Conservation (phyloP, 768 basidiomycete species). For the Lactifluus hygrophoroides region DNA sequence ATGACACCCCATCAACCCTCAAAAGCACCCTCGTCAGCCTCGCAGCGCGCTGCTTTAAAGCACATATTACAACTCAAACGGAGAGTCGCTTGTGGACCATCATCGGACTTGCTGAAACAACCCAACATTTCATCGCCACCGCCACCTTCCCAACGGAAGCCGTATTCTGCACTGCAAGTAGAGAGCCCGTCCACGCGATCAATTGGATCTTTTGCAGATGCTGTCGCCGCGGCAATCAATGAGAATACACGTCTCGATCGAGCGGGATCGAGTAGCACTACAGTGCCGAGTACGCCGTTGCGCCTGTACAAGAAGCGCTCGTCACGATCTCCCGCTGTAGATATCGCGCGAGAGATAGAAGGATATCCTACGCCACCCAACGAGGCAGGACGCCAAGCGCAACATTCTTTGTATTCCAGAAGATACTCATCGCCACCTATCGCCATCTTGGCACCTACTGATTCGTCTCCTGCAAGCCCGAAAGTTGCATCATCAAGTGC, state of each 20-base stretch:
- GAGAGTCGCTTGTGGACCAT: not conserved
- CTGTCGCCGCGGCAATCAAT: slow-evolving; percentile 10
- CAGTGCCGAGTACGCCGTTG: not conserved
- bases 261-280: not conserved
- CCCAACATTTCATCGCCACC: not conserved
- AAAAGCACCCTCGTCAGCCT: not conserved
- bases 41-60: slow-evolving; percentile 2
- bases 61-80: slow-evolving; percentile 7
- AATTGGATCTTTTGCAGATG: slow-evolving; percentile 5
- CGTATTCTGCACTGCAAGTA: not conserved
- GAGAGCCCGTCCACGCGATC: not conserved
- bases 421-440: slow-evolving; percentile 2
- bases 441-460: not conserved
- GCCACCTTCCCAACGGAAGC: not conserved
- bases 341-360: not conserved
- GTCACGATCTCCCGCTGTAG: not conserved
- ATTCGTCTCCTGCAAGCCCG: not conserved
- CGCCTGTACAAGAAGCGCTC: slow-evolving; percentile 2
- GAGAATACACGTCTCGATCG: not conserved
- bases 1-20: not conserved
- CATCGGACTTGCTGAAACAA: not conserved
- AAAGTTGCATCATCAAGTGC: not conserved
- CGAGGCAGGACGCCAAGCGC: not conserved
- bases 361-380: not conserved
- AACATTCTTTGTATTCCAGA: not conserved